Evolutionary conservation across 2,329 filamentous ascomycete genomes (phyloP).

Genomic region (Fusarium sp.): DNA sequence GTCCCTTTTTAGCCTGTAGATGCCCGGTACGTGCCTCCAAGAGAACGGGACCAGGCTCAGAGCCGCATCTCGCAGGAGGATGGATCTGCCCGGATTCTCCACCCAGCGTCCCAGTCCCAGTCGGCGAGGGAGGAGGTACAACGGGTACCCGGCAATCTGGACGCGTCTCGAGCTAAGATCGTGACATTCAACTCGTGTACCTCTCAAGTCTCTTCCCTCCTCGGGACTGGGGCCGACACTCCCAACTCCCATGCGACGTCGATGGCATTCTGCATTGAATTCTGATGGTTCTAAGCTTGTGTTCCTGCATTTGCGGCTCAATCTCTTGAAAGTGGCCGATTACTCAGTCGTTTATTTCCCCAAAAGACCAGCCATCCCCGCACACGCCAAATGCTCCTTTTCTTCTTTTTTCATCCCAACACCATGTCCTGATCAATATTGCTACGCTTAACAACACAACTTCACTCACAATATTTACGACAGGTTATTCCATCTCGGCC

Average conservation of each 20-base stretch:
- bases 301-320: neutral
- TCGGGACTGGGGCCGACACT: conserved; percentile 29
- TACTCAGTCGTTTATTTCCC: neutral
- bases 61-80: conserved; percentile 40
- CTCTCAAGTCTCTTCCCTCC: conserved; percentile 41
- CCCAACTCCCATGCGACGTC: conserved; percentile 13
- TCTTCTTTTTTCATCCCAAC: neutral
- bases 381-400: neutral
- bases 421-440: neutral
- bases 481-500: neutral
- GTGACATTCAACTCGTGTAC: conserved; percentile 43
- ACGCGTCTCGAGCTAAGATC: conserved; percentile 43
- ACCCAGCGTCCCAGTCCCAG: conserved; percentile 20
- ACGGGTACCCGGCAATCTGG: conserved; percentile 44
- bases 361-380: neutral
- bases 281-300: neutral
- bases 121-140: conserved; percentile 32
- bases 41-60: conserved; percentile 39
- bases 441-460: neutral
- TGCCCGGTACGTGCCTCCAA: conserved; percentile 24
- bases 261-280: neutral
- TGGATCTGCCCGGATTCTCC: conserved; percentile 44
- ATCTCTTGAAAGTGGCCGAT: neutral
- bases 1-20: conserved; percentile 20
- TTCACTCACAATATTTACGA: neutral